Conservation (phyloP, 2,329 filamentous ascomycete species). For the Verticillium nonalfalfae region DNA sequence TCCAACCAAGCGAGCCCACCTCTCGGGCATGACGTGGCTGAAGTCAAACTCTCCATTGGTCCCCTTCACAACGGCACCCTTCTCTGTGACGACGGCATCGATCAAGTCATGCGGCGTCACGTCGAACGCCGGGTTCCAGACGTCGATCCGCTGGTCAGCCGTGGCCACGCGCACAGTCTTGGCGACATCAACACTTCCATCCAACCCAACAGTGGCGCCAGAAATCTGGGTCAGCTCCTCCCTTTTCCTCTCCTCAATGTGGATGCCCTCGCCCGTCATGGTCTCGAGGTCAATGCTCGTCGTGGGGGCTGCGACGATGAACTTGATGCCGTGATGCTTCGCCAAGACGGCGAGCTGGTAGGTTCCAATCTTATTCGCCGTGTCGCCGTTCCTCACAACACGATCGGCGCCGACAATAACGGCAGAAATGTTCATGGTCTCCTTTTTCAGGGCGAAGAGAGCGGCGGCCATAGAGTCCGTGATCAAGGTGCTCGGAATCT, state of each 20-base stretch:
- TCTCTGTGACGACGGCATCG: conserved; percentile 90
- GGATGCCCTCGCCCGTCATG: conserved; percentile 68
- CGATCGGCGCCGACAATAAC: conserved; percentile 93
- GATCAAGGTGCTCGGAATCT: conserved; percentile 84
- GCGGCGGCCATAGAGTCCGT: conserved; percentile 96
- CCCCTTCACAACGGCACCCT: conserved; percentile 77
- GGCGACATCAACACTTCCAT: conserved; percentile 56
- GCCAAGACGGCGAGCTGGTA: conserved; percentile 91
- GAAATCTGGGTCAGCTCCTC: conserved; percentile 81
- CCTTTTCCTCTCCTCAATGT: conserved; percentile 80
- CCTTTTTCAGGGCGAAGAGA: conserved; percentile 61
- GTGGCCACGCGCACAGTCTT: conserved; percentile 70
- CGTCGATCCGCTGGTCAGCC: conserved; percentile 68
- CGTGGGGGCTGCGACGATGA: conserved; percentile 88
- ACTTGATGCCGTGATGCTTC: conserved; percentile 81
- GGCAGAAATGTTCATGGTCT: conserved; percentile 65
- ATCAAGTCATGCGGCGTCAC: conserved; percentile 86
- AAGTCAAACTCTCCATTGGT: conserved; percentile 64
- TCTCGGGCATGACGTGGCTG: conserved; percentile 46
- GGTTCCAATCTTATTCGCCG: conserved; percentile 97
- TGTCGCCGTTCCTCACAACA: conserved; percentile 94
- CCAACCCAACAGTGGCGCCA: conserved; percentile 62
- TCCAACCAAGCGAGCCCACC: conserved; percentile 34
- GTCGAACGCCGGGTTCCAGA: conserved; percentile 98
- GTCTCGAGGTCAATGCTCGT: conserved; percentile 90